These are phyloP conservation scores for Saccharomyces jurei DNA, from an alignment of 805 yeast species.

Conservation along the genomic window DNA sequence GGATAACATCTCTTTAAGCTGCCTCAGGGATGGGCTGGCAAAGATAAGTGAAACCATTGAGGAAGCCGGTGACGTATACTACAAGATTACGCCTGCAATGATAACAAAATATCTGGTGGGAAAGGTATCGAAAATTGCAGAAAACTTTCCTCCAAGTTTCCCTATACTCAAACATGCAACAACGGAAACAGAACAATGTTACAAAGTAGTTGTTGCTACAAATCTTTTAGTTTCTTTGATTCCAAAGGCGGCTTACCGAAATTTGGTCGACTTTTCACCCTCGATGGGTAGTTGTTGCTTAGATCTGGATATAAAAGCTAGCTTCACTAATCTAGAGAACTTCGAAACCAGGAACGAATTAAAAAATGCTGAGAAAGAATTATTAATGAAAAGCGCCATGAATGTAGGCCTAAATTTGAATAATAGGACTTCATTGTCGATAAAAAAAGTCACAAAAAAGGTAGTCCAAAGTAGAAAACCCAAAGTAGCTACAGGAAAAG, in stretches of 20 bases:
- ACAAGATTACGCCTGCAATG: slow-evolving; percentile 36
- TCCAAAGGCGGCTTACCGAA: slow-evolving; percentile 35
- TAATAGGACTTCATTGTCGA: slow-evolving; percentile 10
- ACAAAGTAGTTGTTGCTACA: slow-evolving; percentile 32
- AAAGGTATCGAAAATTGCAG: slow-evolving; percentile 33
- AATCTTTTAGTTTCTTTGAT: slow-evolving; percentile 41
- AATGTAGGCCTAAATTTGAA: slow-evolving; percentile 18
- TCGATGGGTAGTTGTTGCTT: neutral
- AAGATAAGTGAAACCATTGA: slow-evolving; percentile 34
- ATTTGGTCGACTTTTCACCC: slow-evolving; percentile 14
- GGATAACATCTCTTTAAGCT: slow-evolving; percentile 11
- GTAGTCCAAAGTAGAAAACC: slow-evolving; percentile 28
- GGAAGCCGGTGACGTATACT: slow-evolving; percentile 40
- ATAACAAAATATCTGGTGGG: slow-evolving; percentile 33
- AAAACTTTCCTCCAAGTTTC: slow-evolving; percentile 34
- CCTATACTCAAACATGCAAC: slow-evolving; percentile 25
- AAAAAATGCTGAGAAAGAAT: slow-evolving; percentile 16
- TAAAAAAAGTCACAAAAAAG: slow-evolving; percentile 22
- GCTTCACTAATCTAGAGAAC: neutral
- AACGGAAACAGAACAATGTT: slow-evolving; percentile 30
- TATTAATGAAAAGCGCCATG: slow-evolving; percentile 28
- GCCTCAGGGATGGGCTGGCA: slow-evolving; percentile 22
- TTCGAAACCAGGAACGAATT: neutral
- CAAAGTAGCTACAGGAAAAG: slow-evolving; percentile 48
- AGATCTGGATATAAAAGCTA: neutral